phyloP scores from a whole-genome alignment of 495 filamentous ascomycete species.

The Rusavskia elegans region DNA sequence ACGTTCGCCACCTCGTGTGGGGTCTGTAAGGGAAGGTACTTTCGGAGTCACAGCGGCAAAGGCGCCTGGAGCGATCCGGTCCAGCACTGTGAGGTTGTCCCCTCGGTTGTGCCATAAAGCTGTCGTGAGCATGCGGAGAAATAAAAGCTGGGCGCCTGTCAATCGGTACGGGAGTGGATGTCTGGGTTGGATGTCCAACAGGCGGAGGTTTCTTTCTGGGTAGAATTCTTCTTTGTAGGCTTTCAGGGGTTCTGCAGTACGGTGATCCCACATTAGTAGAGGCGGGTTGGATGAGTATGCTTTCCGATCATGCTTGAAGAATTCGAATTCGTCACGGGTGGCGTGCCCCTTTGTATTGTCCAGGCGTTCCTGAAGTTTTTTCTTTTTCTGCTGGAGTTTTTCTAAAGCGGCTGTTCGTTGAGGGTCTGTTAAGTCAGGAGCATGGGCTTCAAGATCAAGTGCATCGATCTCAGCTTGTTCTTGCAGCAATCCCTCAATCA shows the following conservation, averaged over 20 bases:
- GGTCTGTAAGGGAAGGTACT: conserved; percentile 15
- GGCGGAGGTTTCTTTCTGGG: conserved; percentile 23
- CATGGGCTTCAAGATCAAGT: conserved; percentile 5
- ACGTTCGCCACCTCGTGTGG: conserved; percentile 18
- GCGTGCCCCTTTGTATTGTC: conserved; percentile 2
- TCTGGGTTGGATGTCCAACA: conserved; percentile 25
- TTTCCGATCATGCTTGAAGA: conserved; percentile 1
- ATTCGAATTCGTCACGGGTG: not conserved
- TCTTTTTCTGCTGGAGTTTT: conserved; percentile 5
- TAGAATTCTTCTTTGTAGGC: conserved; percentile 39
- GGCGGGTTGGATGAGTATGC: conserved; percentile 26
- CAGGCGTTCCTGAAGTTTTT: not conserved
- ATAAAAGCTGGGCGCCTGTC: conserved; percentile 1
- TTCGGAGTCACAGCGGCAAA: conserved; percentile 16
- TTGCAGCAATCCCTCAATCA: conserved; percentile 14
- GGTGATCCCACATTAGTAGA: conserved; percentile 45
- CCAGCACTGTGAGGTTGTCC: conserved; percentile 8
- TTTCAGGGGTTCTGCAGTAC: conserved; percentile 38
- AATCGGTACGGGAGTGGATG: conserved; percentile 18
- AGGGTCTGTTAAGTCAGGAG: conserved; percentile 7
- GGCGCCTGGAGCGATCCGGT: conserved; percentile 17
- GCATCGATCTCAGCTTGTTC: conserved; percentile 9
- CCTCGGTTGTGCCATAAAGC: conserved; percentile 4
- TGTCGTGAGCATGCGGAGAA: conserved; percentile 6
- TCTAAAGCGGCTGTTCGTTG: not conserved